phyloP scores from a whole-genome alignment of 2,329 filamentous ascomycete genomes.

The Phialophora expanda region DNA sequence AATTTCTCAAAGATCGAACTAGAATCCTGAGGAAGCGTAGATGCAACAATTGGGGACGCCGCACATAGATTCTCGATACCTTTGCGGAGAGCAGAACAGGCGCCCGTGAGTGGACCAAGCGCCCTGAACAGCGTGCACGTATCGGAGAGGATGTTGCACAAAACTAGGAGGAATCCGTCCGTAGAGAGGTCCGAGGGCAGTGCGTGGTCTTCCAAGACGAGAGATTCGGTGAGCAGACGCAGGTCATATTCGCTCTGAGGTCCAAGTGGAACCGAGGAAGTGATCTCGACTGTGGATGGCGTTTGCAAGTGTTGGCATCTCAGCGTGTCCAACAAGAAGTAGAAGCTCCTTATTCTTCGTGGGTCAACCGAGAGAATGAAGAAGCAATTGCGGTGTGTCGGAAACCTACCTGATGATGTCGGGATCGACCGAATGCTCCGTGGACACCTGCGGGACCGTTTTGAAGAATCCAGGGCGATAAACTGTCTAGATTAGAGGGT shows the following conservation, averaged over 20 bases:
- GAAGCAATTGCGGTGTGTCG: too few species aligned
- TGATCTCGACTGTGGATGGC: slow-evolving; percentile 14
- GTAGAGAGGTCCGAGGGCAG: slow-evolving; percentile 2
- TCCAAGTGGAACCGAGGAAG: slow-evolving; percentile 1
- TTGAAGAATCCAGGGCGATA: too few species aligned
- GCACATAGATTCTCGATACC: not conserved
- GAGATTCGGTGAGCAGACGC: not conserved
- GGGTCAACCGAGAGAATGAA: too few species aligned
- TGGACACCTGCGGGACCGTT: too few species aligned
- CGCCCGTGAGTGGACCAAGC: slow-evolving; percentile 12
- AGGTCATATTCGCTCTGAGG: slow-evolving; percentile 5
- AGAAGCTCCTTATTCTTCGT: slow-evolving; percentile 15
- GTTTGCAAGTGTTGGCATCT: slow-evolving; percentile 15
- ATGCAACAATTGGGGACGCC: not conserved
- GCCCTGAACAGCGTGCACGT: slow-evolving; percentile 7
- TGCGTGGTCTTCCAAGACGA: not conserved
- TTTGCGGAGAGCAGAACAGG: not conserved
- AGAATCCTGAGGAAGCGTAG: not conserved
- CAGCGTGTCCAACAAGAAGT: slow-evolving; percentile 21
- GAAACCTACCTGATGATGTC: too few species aligned
- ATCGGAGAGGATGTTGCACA: not conserved
- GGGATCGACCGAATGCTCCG: too few species aligned
- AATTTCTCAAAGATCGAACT: too few species aligned
- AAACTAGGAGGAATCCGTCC: slow-evolving; percentile 3
- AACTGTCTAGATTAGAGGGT: too few species aligned